Conservation (phyloP, 2,329 filamentous ascomycete genomes). For the Penicillium freii region DNA sequence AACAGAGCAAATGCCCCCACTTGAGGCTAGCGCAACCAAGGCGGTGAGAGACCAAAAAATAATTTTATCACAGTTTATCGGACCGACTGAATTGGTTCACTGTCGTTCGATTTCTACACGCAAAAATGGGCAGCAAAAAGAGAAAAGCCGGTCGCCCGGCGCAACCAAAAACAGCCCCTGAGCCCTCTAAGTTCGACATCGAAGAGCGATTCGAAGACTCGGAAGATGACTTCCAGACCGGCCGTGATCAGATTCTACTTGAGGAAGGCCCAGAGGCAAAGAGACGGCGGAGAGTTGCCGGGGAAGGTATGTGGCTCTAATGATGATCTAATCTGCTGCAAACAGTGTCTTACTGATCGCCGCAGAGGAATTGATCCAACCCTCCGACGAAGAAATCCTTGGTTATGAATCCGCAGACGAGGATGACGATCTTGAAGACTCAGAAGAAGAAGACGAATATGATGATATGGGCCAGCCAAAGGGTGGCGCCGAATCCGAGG, state of each 20-base stretch:
- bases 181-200: slow-evolving; percentile 37
- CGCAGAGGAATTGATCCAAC: slow-evolving; percentile 56
- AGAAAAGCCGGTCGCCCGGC: slow-evolving; percentile 64
- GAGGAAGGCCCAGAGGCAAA: slow-evolving; percentile 79
- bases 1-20: slow-evolving; percentile 23
- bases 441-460: slow-evolving; percentile 44
- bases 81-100: slow-evolving; percentile 3
- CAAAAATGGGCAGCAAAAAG: slow-evolving; percentile 54
- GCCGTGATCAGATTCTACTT: slow-evolving; percentile 80
- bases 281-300: slow-evolving; percentile 66
- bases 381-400: slow-evolving; percentile 63
- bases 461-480: slow-evolving; percentile 27
- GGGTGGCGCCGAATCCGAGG: slow-evolving; percentile 28
- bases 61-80: slow-evolving; percentile 31
- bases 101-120: slow-evolving; percentile 8
- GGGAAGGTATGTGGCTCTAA: slow-evolving; percentile 56
- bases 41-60: slow-evolving; percentile 39
- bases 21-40: slow-evolving; percentile 19
- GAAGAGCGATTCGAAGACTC: slow-evolving; percentile 84
- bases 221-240: slow-evolving; percentile 88
- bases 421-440: slow-evolving; percentile 37
- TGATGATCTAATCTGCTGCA: neutral
- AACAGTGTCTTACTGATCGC: slow-evolving; percentile 17
- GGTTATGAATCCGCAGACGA: slow-evolving; percentile 42
- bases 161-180: slow-evolving; percentile 31